Percentiles rank a stretch among this genome's conserved stretches.
Evolutionary conservation across 306 rosid genomes (phyloP).

Genomic region (Prunus davidiana): DNA sequence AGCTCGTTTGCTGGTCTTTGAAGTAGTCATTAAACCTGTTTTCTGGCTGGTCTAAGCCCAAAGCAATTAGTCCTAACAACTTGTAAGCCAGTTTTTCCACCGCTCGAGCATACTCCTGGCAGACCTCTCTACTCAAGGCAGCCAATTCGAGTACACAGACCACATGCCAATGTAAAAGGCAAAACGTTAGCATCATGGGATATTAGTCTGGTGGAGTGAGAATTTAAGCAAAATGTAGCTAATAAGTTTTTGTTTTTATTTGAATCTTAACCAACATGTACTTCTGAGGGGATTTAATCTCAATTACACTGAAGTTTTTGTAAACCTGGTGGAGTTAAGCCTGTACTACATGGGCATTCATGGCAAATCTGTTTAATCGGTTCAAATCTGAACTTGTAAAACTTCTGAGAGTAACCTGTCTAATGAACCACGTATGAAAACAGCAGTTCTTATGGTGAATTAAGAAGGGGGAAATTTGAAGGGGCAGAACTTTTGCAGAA

Average conservation of each 20-base stretch:
- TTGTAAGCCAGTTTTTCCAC: constrained; percentile 62
- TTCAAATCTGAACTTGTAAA: not conserved
- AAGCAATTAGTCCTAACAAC: constrained; percentile 50
- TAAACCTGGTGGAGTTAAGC: too few relatives aligned
- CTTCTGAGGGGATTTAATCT: too few relatives aligned
- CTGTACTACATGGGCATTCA: not conserved
- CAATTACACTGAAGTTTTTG: too few relatives aligned
- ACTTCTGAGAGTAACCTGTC: not conserved
- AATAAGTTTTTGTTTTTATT: too few relatives aligned
- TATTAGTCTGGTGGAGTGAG: not conserved
- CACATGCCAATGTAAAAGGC: not conserved
- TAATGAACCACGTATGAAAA: not conserved
- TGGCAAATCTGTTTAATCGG: not conserved
- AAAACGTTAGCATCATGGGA: not conserved
- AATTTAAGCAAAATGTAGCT: too few relatives aligned
- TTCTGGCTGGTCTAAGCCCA: constrained; percentile 54
- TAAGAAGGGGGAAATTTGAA: not conserved
- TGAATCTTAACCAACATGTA: too few relatives aligned
- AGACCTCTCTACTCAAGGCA: constrained; percentile 44
- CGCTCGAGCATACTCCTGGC: constrained; percentile 51
- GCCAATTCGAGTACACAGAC: not conserved
- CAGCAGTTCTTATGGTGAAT: not conserved
- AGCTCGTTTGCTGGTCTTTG: constrained; percentile 56
- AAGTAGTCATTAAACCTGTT: constrained; percentile 44
- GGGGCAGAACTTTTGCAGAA: too few relatives aligned